Percentiles rank a stretch among this genome's conserved stretches.
These are phyloP conservation scores for Acer saccharum DNA, from an alignment of 345 rosid genomes.

Conservation along the genomic window DNA sequence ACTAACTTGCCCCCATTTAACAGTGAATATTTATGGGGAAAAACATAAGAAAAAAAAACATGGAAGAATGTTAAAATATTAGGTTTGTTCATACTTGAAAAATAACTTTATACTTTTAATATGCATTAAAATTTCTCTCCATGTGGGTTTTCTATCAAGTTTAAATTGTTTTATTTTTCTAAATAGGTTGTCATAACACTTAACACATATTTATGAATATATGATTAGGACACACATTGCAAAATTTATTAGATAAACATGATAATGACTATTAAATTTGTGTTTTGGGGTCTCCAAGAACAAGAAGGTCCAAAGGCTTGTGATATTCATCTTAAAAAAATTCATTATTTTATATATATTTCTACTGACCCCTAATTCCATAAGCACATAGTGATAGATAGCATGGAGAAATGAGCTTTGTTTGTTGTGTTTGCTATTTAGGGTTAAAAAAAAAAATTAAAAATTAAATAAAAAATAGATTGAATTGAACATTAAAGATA, in stretches of 20 bases:
- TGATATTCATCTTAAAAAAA: background rate
- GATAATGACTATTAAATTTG: background rate
- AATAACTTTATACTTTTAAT: background rate
- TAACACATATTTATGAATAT: too few species aligned
- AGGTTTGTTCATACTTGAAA: background rate
- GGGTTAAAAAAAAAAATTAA: background rate
- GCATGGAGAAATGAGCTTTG: conserved; percentile 10
- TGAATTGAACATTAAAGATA: background rate
- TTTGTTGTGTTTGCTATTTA: background rate
- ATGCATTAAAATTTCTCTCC: background rate
- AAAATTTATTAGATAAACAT: background rate
- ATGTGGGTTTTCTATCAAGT: too few species aligned
- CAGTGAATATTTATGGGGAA: background rate
- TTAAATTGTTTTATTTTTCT: too few species aligned
- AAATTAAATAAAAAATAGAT: too few species aligned
- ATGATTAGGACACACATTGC: too few species aligned
- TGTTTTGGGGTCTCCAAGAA: conserved; percentile 6
- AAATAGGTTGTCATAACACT: too few species aligned
- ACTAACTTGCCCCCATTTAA: background rate
- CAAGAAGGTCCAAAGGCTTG: background rate
- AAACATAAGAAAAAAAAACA: background rate
- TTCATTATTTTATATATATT: background rate
- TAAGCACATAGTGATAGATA: background rate
- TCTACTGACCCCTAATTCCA: background rate
- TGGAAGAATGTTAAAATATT: background rate